These are phyloP conservation scores for Lactarius deliciosus DNA, from an alignment of 768 basidiomycete genomes.

Conservation along the genomic window DNA sequence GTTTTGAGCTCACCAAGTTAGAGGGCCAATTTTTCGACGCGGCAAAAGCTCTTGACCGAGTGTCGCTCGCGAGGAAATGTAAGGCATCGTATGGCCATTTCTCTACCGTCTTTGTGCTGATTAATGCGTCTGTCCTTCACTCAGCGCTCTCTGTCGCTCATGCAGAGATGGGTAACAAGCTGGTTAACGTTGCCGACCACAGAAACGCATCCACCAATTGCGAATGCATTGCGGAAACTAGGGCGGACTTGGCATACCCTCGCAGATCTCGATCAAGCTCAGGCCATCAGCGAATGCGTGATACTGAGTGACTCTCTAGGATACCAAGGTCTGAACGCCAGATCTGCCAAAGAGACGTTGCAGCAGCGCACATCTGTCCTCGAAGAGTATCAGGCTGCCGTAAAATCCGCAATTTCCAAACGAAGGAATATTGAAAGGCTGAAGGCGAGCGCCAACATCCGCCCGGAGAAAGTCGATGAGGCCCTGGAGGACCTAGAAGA, in stretches of 20 bases:
- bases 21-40: conserved; percentile 92
- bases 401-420: conserved; percentile 91
- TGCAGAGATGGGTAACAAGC: conserved; percentile 90
- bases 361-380: conserved; percentile 86
- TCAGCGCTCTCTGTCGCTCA: conserved; percentile 76
- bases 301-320: conserved; percentile 94
- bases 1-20: conserved; percentile 88
- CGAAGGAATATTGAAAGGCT: conserved; percentile 87
- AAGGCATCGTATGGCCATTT: conserved; percentile 23
- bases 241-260: conserved; percentile 86
- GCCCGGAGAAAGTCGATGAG: conserved; percentile 83
- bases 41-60: conserved; percentile 86
- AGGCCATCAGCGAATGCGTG: conserved; percentile 92
- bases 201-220: conserved; percentile 83
- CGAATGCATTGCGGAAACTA: conserved; percentile 78
- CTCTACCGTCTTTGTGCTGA: conserved; percentile 17
- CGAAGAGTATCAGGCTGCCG: conserved; percentile 92
- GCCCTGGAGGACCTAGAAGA: conserved; percentile 92
- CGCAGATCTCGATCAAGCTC: conserved; percentile 85
- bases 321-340: conserved; percentile 96
- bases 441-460: conserved; percentile 83
- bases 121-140: conserved; percentile 20
- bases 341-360: conserved; percentile 92
- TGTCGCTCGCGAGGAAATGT: conserved; percentile 81
- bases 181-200: conserved; percentile 86